Percentiles rank a stretch among this genome's conserved stretches.
Conservation (phyloP, 805 yeast species). For the Kurtzmaniella fragi region DNA sequence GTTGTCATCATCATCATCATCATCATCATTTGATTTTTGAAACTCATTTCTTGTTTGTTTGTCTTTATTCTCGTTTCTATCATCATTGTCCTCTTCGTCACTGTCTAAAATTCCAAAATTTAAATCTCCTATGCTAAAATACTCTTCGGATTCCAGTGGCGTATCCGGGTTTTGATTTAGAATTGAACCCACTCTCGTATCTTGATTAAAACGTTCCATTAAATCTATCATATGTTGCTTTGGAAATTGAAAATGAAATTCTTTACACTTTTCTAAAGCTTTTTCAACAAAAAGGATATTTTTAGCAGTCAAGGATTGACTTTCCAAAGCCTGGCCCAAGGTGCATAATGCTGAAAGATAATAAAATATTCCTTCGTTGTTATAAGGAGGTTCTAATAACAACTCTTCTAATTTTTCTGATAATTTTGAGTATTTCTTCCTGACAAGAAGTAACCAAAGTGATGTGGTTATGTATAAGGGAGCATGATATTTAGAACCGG, state of each 20-base stretch:
- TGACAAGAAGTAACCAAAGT: constrained; percentile 38
- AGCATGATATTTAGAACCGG: constrained; percentile 35
- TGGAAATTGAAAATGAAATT: constrained; percentile 21
- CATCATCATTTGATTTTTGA: too few relatives aligned
- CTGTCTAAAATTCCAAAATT: not conserved
- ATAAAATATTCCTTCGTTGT: constrained; percentile 34
- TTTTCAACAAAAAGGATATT: constrained; percentile 5
- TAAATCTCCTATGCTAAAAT: not conserved
- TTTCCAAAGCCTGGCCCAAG: constrained; percentile 15
- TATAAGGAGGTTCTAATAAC: constrained; percentile 39
- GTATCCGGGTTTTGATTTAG: not conserved
- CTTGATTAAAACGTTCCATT: not conserved
- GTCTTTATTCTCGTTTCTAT: too few relatives aligned
- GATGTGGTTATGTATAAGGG: constrained; percentile 38
- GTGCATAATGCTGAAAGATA: constrained; percentile 30
- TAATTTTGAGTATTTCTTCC: constrained; percentile 29
- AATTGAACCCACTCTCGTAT: not conserved
- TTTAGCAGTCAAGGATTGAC: not conserved
- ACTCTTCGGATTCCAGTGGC: not conserved
- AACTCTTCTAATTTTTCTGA: constrained; percentile 31
- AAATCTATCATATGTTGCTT: constrained; percentile 6
- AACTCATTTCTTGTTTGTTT: too few relatives aligned
- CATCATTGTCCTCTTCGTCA: too few relatives aligned
- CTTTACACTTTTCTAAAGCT: constrained; percentile 17
- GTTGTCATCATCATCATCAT: too few relatives aligned